A percentile compares a stretch with the other conserved stretches of the same genome.
These are phyloP conservation scores for Magnolia changhungtana DNA, from an alignment of 164 flowering plant genomes.

Conservation along the genomic window DNA sequence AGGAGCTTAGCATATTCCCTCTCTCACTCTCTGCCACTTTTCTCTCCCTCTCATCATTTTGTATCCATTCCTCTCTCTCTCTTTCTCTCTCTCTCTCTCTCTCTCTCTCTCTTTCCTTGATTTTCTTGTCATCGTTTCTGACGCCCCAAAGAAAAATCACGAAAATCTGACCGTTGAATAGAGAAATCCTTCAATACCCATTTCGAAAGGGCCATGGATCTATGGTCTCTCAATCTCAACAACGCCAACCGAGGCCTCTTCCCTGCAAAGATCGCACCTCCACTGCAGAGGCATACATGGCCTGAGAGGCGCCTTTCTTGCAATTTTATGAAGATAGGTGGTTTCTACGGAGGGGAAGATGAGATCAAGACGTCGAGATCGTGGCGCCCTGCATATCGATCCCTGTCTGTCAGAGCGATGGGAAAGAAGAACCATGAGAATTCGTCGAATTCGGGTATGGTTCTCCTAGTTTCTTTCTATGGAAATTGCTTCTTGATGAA, in stretches of 20 bases:
- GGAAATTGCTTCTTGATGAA: not conserved
- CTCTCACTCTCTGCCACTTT: not conserved
- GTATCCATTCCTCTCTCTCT: not conserved
- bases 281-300: conserved; percentile 7
- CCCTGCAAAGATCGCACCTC: conserved; percentile 16
- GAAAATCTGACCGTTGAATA: not conserved
- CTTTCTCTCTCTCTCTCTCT: not conserved
- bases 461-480: not conserved
- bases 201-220: conserved; percentile 15
- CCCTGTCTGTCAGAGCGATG: conserved; percentile 20
- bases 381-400: conserved; percentile 9
- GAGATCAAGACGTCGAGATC: conserved; percentile 12
- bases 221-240: conserved; percentile 12
- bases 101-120: not conserved
- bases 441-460: conserved; percentile 16
- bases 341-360: conserved; percentile 4
- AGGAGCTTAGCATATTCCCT: not conserved
- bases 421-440: conserved; percentile 26
- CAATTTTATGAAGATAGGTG: conserved; percentile 15
- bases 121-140: not conserved
- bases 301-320: conserved; percentile 6
- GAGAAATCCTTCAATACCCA: conserved; percentile 1
- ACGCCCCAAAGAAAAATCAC: not conserved
- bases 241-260: conserved; percentile 9
- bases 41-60: not conserved